Percentiles rank a stretch among this genome's conserved stretches.
phyloP scores from a whole-genome alignment of 768 basidiomycete genomes.

The Leccinum rimulosum region DNA sequence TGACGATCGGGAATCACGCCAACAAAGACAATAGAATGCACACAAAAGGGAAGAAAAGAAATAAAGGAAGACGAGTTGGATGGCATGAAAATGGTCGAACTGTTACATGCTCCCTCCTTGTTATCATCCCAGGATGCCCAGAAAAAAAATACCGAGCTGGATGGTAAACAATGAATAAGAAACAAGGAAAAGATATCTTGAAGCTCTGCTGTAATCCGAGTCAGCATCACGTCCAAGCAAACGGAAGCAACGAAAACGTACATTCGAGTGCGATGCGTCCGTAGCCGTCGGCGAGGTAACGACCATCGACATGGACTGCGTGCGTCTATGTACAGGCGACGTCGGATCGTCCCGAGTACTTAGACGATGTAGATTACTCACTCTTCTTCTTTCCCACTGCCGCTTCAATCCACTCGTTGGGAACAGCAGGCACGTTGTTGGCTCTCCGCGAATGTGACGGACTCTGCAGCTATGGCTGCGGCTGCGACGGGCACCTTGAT shows the following conservation, averaged over 20 bases:
- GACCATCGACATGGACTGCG: constrained; percentile 29
- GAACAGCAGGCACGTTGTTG: background rate
- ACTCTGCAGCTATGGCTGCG: background rate
- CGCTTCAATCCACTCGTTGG: background rate
- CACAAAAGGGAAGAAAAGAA: background rate
- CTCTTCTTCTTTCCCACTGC: background rate
- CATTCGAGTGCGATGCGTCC: constrained; percentile 11
- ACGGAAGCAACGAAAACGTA: constrained; percentile 1
- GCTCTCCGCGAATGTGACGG: constrained; percentile 1
- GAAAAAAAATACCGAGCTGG: constrained; percentile 1
- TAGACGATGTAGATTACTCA: background rate
- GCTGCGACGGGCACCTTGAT: background rate
- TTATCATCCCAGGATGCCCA: background rate
- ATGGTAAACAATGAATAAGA: background rate
- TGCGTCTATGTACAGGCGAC: constrained; percentile 22
- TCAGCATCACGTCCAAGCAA: background rate
- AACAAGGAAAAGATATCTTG: constrained; percentile 3
- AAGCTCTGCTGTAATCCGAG: constrained; percentile 18
- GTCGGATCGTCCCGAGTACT: background rate
- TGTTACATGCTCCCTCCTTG: constrained; percentile 2
- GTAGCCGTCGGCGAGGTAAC: constrained; percentile 11
- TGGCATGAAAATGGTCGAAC: constrained; percentile 1
- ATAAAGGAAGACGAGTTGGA: background rate
- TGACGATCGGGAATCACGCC: background rate
- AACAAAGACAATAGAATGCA: background rate